phyloP scores from a whole-genome alignment of 768 basidiomycete species.

The Boletales sp. region DNA sequence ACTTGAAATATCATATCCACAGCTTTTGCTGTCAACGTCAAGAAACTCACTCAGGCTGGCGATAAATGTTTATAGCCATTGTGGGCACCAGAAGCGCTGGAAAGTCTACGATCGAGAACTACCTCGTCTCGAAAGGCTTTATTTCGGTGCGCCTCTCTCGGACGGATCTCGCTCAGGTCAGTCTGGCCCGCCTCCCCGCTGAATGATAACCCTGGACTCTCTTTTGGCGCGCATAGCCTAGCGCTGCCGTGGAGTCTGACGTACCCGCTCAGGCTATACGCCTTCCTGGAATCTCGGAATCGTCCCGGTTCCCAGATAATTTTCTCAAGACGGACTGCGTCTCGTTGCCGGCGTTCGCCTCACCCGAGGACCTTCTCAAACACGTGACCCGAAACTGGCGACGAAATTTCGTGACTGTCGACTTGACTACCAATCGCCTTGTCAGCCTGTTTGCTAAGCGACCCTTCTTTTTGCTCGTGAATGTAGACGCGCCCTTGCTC shows the following conservation, averaged over 20 bases:
- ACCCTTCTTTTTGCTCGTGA: conserved; percentile 87
- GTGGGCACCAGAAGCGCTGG: conserved; percentile 63
- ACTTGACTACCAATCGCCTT: conserved; percentile 51
- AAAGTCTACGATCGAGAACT: conserved; percentile 56
- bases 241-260: too few relatives aligned
- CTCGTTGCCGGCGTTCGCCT: conserved; percentile 35
- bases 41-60: neutral
- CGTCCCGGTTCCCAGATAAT: neutral
- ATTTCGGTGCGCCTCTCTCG: conserved; percentile 40
- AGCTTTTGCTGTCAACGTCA: neutral
- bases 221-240: conserved; percentile 6
- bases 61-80: conserved; percentile 62
- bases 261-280: neutral
- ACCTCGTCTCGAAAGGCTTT: conserved; percentile 59
- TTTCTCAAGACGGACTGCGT: conserved; percentile 23
- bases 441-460: conserved; percentile 74
- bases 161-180: conserved; percentile 17
- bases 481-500: conserved; percentile 77
- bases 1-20: neutral
- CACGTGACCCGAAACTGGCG: conserved; percentile 83
- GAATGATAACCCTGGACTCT: neutral
- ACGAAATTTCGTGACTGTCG: conserved; percentile 74
- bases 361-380: conserved; percentile 55
- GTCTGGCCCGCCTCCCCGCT: neutral
- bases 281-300: neutral